Percentiles rank a stretch among this genome's conserved stretches.
phyloP scores from a whole-genome alignment of 306 rosid species.

The Inga laurina region DNA sequence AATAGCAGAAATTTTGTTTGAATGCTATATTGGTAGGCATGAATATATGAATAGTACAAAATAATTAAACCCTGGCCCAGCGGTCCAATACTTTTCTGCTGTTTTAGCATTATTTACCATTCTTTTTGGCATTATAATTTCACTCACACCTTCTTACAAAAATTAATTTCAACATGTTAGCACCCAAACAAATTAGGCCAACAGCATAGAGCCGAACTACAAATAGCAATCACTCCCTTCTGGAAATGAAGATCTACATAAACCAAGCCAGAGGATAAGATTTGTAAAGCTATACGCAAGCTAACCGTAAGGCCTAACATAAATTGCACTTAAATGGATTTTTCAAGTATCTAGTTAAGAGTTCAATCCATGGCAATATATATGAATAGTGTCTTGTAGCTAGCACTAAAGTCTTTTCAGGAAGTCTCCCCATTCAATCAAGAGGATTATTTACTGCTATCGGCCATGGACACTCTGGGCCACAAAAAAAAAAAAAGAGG shows the following conservation, averaged over 20 bases:
- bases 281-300: neutral
- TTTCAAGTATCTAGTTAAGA: no score
- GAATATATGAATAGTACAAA: neutral
- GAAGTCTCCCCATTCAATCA: no score
- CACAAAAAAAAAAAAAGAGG: no score
- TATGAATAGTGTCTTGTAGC: no score
- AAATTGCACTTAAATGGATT: no score
- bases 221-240: neutral
- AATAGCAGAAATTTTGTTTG: neutral
- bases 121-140: neutral
- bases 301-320: neutral
- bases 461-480: accelerated
- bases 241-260: neutral
- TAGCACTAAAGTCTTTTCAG: accelerated
- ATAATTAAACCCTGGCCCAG: neutral
- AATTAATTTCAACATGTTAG: neutral
- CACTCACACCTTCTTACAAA: neutral
- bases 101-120: neutral
- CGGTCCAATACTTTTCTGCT: neutral
- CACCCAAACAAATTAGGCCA: neutral
- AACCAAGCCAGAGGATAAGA: neutral
- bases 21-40: neutral
- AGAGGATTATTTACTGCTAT: no score
- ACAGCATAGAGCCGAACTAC: neutral
- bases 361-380: no score